Evolutionary conservation across 1,284 basidiomycete genomes (phyloP).

Genomic region (Leccinum solheimii): DNA sequence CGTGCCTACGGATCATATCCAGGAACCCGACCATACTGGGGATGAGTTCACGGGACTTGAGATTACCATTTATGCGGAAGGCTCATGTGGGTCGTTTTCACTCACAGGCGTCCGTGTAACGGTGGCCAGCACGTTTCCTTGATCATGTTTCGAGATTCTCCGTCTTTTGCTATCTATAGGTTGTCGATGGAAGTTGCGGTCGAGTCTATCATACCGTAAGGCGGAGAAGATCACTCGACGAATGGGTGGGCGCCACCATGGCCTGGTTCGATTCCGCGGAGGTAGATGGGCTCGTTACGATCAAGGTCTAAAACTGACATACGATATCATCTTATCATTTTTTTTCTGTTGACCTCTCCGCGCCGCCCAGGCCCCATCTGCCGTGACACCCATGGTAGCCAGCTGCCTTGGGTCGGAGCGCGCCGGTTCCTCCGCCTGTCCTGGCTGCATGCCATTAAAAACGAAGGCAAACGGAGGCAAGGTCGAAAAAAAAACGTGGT

Average conservation of each 20-base stretch:
- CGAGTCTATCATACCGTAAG: slow-evolving; percentile 6
- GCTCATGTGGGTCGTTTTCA: not conserved
- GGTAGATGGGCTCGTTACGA: slow-evolving; percentile 8
- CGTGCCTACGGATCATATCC: slow-evolving; percentile 19
- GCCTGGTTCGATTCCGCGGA: slow-evolving; percentile 28
- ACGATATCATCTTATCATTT: slow-evolving; percentile 27
- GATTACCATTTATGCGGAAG: not conserved
- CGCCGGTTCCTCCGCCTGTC: slow-evolving; percentile 13
- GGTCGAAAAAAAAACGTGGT: slow-evolving; percentile 2
- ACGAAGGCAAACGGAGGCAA: not conserved
- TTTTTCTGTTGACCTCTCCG: slow-evolving; percentile 14
- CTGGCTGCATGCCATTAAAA: not conserved
- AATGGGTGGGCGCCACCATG: slow-evolving; percentile 9
- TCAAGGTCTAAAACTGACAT: slow-evolving; percentile 16
- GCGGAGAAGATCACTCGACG: slow-evolving; percentile 4
- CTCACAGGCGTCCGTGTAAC: slow-evolving; percentile 8
- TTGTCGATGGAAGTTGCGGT: not conserved
- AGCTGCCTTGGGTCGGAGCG: not conserved
- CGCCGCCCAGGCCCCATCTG: slow-evolving; percentile 12
- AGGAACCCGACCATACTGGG: slow-evolving; percentile 7
- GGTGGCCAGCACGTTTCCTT: slow-evolving; percentile 10
- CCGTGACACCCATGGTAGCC: not conserved
- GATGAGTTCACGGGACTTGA: not conserved
- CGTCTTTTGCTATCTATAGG: not conserved
- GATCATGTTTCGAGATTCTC: not conserved